A percentile compares a stretch with the other conserved stretches of the same genome.
phyloP scores from a whole-genome alignment of 2,329 filamentous ascomycete genomes.

The Claviceps pazoutovae region DNA sequence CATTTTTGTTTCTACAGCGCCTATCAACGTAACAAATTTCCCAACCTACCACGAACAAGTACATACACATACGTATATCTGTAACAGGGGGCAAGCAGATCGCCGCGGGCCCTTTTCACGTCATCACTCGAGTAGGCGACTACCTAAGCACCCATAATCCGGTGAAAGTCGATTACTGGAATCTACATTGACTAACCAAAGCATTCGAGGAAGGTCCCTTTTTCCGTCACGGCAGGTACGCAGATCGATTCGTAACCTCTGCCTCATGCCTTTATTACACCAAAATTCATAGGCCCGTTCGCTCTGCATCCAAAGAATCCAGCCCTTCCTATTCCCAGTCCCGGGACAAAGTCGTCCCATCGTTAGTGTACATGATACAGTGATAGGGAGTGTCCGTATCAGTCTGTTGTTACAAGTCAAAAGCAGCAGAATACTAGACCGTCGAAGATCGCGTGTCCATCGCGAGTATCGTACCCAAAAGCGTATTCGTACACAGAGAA shows the following conservation, averaged over 20 bases:
- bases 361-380: conserved; percentile 1
- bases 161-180: conserved; percentile 12
- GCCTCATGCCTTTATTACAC: conserved; percentile 4
- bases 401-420: not conserved
- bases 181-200: conserved; percentile 7
- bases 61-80: not conserved
- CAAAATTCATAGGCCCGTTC: conserved; percentile 9
- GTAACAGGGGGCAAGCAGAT: not conserved
- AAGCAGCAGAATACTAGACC: not conserved
- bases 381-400: conserved; percentile 3
- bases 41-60: not conserved
- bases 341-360: not conserved
- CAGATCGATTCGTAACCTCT: not conserved
- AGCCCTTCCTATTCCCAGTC: not conserved
- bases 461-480: not conserved
- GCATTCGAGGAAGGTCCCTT: conserved; percentile 4
- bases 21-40: too few relatives aligned
- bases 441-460: not conserved
- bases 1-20: too few relatives aligned
- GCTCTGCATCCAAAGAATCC: conserved; percentile 7
- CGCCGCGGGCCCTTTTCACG: not conserved
- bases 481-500: conserved; percentile 6
- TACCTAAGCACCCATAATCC: not conserved
- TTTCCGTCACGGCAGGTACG: conserved; percentile 5
- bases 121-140: not conserved